Base-by-base conservation (phyloP, 2,329 filamentous ascomycete genomes). In the Talaromyces verruculosus region DNA sequence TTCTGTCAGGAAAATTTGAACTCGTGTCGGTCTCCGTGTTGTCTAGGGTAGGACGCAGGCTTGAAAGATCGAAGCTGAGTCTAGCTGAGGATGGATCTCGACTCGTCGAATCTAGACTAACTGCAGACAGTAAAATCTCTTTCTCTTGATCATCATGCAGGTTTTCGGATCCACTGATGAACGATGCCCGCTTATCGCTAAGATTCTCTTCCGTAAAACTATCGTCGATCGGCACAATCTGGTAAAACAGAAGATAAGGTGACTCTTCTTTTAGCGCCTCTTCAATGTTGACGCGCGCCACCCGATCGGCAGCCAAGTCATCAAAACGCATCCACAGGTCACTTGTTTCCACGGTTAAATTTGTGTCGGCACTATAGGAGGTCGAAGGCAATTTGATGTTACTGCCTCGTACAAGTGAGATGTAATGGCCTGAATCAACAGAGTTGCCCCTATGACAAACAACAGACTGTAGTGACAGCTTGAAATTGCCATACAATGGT, bases 181-280 rank as follows among this genome's bases (percentile, higher is more conserved):
- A 76, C 6, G 74, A 77, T 5, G 72, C 65, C 13, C 73, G 68
- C 15, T 74, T 75, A 41, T 83, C 81, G 3, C 30, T 35, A 11
- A 49, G 22, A n/a, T 10, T 28, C 53, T 73, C 72, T 45, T 75
- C 72, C 5, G 74, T 74, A 19, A 58, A 25, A 19, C 77, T 78
- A 65, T 93, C 91, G 35, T 92, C 87, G 72, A 96, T 92, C 0
- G 94, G 93, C 35, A 96, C 86, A 47, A 98, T 91, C 76, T 97
- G 94, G 74, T 97, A 99, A 77, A 98, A 98, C 0, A 99, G 83
- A 6, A 98, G 85, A 75, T 98, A 98, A 0, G 95, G 94, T 76
- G 92, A 96, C 76, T 97, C 93, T n/a, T 90, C 85, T 70, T 87
- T 89, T 60, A 98, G 80, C 0, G 91, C 89, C 70, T 89, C 80